Conservation (phyloP, 75 land plant species). For the Chamaecyparis obtusa region DNA sequence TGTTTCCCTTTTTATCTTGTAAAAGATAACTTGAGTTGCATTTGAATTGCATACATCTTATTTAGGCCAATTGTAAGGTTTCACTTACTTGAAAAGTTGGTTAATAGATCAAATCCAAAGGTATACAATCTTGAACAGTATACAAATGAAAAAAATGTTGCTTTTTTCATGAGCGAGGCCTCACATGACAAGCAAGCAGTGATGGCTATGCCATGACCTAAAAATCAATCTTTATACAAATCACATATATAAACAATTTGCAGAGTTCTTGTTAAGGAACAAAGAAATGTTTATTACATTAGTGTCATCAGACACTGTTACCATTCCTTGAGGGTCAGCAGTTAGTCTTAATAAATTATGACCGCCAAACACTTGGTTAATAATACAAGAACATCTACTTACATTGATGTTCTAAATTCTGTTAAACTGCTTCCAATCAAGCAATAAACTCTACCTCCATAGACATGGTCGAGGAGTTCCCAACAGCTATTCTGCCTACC, state of each 20-base stretch:
- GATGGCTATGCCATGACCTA: neutral
- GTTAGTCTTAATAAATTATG: neutral
- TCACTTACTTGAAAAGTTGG: neutral
- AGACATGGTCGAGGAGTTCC: neutral
- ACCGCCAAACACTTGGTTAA: neutral
- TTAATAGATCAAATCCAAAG: neutral
- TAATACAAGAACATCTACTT: neutral
- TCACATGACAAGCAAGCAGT: neutral
- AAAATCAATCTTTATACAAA: neutral
- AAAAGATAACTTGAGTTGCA: neutral
- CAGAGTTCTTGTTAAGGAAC: neutral
- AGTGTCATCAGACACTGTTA: neutral
- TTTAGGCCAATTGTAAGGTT: neutral
- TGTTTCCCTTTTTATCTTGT: too few relatives aligned
- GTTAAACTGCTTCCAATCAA: neutral
- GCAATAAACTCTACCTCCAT: neutral
- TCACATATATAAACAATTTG: neutral
- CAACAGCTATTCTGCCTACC: neutral
- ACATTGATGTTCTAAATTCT: neutral
- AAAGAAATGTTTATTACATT: neutral
- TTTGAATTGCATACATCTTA: neutral
- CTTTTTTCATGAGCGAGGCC: neutral
- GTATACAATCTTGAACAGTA: neutral
- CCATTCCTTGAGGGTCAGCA: neutral
- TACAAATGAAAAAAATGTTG: neutral